These are phyloP conservation scores for Physcomitrellopsis africana DNA, from an alignment of 225 moss, liverwort and hornwort genomes.

Conservation along the genomic window DNA sequence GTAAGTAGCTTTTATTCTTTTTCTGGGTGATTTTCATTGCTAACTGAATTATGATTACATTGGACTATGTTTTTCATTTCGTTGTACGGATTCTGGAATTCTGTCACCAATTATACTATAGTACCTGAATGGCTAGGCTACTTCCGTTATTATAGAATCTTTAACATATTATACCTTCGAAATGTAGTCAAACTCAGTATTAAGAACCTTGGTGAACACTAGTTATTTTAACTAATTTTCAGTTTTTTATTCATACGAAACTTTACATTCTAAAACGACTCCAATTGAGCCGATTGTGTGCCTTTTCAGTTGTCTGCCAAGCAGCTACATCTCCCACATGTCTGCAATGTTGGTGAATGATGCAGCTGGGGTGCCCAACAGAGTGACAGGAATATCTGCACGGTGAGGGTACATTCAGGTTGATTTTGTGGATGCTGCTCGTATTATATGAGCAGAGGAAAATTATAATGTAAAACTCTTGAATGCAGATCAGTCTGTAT, in stretches of 20 bases:
- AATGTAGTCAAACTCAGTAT: too few species aligned
- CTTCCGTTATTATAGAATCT: too few species aligned
- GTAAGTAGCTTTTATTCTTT: slow-evolving; percentile 44
- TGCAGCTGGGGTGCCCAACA: slow-evolving; percentile 85
- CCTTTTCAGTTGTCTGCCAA: slow-evolving; percentile 47
- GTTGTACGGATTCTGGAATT: slow-evolving; percentile 4
- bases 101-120: neutral
- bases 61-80: too few species aligned
- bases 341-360: slow-evolving; percentile 84
- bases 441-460: neutral
- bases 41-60: too few species aligned
- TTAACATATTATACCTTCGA: too few species aligned
- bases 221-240: too few species aligned
- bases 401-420: slow-evolving; percentile 92
- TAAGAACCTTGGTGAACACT: too few species aligned
- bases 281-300: neutral
- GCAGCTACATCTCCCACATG: slow-evolving; percentile 79
- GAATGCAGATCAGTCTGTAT: neutral
- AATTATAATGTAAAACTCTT: neutral
- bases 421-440: slow-evolving; percentile 16
- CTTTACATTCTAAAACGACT: too few species aligned
- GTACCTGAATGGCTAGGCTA: too few species aligned
- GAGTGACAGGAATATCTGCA: slow-evolving; percentile 89
- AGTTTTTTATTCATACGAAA: too few species aligned
- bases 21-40: slow-evolving; percentile 11